Evolutionary conservation across 2,329 filamentous ascomycete genomes (phyloP).

Genomic region (Botryosphaeria agaves): DNA sequence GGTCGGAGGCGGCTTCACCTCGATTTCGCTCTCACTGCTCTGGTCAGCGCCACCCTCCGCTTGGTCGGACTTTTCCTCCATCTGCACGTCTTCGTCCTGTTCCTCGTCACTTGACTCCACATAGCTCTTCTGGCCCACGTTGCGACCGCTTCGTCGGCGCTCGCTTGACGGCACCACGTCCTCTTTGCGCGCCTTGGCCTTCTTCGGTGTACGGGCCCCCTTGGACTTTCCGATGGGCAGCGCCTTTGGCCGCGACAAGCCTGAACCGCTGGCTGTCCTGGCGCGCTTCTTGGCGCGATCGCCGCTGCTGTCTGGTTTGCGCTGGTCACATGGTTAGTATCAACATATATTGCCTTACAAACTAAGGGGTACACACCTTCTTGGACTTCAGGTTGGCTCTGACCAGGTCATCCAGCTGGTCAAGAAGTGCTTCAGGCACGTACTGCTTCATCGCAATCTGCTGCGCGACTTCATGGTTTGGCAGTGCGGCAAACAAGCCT

Average conservation of each 20-base stretch:
- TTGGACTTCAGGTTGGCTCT: slow-evolving; percentile 47
- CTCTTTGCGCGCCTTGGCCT: slow-evolving; percentile 13
- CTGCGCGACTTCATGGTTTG: slow-evolving; percentile 62
- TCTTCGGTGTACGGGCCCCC: slow-evolving; percentile 20
- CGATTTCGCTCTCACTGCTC: background rate
- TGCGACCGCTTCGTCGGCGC: slow-evolving; percentile 24
- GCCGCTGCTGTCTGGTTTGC: slow-evolving; percentile 13
- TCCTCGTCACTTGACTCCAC: slow-evolving; percentile 25
- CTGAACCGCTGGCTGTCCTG: slow-evolving; percentile 7
- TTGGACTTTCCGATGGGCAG: slow-evolving; percentile 17
- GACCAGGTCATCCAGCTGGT: slow-evolving; percentile 62
- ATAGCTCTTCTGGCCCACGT: slow-evolving; percentile 23
- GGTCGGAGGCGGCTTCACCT: background rate
- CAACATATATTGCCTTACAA: background rate
- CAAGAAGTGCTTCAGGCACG: slow-evolving; percentile 53
- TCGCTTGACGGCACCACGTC: slow-evolving; percentile 21
- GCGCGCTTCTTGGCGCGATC: slow-evolving; percentile 11
- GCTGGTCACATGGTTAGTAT: background rate
- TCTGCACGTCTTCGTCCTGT: slow-evolving; percentile 19
- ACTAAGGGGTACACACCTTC: slow-evolving; percentile 13
- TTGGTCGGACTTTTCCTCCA: slow-evolving; percentile 2
- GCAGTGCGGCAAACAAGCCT: slow-evolving; percentile 59
- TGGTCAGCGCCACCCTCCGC: background rate
- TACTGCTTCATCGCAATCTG: slow-evolving; percentile 76
- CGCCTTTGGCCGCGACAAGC: slow-evolving; percentile 10